A percentile compares a stretch with the other conserved stretches of the same genome.
Evolutionary conservation across 176 grass and related monocot species (phyloP).

Genomic region (Triticum timopheevii): DNA sequence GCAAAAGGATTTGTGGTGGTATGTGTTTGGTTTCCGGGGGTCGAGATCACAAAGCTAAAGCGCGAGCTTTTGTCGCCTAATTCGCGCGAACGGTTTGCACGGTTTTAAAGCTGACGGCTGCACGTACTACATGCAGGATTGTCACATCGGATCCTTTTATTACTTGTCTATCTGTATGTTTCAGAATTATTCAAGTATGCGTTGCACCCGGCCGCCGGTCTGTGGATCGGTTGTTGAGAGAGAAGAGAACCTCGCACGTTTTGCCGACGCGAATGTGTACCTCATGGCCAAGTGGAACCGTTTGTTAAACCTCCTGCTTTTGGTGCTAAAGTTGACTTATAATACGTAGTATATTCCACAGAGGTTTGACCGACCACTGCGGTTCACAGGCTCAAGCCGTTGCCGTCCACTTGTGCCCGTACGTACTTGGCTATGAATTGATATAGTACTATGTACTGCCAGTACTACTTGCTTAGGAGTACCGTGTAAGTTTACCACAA

Average conservation of each 20-base stretch:
- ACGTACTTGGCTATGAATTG: no score
- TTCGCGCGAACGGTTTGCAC: not conserved
- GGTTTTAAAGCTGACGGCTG: not conserved
- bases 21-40: no score
- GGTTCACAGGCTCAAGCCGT: not conserved
- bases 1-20: no score
- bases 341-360: not conserved
- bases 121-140: not conserved
- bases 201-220: not conserved
- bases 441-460: no score
- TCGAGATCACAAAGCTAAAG: not conserved
- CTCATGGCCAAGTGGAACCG: conserved; percentile 3
- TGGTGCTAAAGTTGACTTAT: conserved; percentile 33
- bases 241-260: conserved; percentile 14
- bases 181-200: not conserved
- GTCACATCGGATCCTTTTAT: not conserved
- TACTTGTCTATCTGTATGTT: not conserved
- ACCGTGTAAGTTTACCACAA: no score
- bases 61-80: not conserved
- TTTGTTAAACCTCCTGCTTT: not conserved
- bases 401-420: not conserved
- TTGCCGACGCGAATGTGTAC: not conserved
- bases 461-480: no score
- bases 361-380: conserved; percentile 10
- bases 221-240: not conserved